These are phyloP conservation scores for Rhodotorula sp. DNA, from an alignment of 1,284 basidiomycete genomes.

Conservation along the genomic window DNA sequence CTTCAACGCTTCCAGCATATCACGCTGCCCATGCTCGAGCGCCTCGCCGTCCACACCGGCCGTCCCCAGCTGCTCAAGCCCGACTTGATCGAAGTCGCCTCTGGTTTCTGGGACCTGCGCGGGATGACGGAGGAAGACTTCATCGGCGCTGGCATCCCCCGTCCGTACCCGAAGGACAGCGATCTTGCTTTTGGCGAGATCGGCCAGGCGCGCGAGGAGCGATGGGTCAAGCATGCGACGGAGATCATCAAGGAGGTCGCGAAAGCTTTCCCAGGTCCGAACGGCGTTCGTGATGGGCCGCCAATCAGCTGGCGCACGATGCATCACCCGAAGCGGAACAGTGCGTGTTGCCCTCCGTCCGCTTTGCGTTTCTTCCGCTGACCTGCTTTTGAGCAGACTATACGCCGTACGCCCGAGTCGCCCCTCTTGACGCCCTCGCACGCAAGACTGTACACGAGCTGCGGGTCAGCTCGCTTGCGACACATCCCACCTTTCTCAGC, in stretches of 20 bases:
- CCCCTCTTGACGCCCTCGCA: conserved; percentile 32
- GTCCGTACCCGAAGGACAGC: conserved; percentile 33
- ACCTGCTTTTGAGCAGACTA: conserved; percentile 18
- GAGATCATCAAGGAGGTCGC: conserved; percentile 33
- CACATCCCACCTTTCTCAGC: conserved; percentile 22
- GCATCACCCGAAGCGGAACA: conserved; percentile 39
- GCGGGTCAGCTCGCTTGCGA: conserved; percentile 33
- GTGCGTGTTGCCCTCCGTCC: conserved; percentile 4
- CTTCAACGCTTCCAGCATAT: conserved; percentile 31
- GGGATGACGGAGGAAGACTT: conserved; percentile 38
- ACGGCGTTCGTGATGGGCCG: conserved; percentile 29
- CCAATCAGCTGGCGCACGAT: conserved; percentile 35
- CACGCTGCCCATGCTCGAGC: conserved; percentile 25
- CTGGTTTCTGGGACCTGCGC: conserved; percentile 35
- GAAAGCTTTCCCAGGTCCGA: conserved; percentile 21
- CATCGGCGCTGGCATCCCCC: conserved; percentile 18
- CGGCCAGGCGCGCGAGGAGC: conserved; percentile 23
- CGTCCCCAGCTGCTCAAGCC: conserved; percentile 28
- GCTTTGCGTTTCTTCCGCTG: background rate
- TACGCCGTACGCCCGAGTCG: conserved; percentile 33
- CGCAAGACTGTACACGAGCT: conserved; percentile 37
- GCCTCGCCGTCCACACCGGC: conserved; percentile 21
- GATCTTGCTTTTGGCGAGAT: conserved; percentile 30
- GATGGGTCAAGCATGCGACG: conserved; percentile 20
- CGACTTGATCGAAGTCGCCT: conserved; percentile 25